phyloP scores from a whole-genome alignment of 2,329 filamentous ascomycete species.

The Venturia carpophila region DNA sequence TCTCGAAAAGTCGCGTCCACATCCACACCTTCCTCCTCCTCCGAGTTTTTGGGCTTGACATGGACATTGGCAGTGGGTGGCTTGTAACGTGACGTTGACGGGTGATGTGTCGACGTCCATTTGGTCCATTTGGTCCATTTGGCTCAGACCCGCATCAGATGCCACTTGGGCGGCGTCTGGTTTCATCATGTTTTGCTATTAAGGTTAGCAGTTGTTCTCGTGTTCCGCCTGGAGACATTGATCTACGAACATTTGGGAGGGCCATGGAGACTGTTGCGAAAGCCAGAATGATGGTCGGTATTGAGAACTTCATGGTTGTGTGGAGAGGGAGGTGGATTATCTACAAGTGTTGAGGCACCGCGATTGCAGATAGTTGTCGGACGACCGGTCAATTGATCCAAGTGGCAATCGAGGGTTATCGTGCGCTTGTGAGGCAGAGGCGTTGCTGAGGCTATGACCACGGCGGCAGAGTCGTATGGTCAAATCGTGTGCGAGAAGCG shows the following conservation, averaged over 20 bases:
- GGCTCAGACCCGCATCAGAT: background rate
- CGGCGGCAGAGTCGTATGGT: background rate
- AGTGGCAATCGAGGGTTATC: background rate
- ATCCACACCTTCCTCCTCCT: background rate
- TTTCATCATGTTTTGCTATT: background rate
- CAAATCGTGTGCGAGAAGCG: background rate
- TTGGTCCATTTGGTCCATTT: background rate
- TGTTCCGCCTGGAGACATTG: background rate
- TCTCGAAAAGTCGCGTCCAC: background rate
- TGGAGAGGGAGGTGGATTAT: background rate
- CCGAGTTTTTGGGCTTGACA: background rate
- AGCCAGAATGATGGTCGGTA: background rate
- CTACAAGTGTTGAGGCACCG: background rate
- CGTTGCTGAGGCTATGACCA: background rate
- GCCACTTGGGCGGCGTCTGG: background rate
- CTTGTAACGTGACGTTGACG: background rate
- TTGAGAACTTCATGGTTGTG: conserved; percentile 3
- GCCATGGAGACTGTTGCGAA: background rate
- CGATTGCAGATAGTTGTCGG: background rate
- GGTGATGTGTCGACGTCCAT: background rate
- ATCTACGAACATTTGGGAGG: background rate
- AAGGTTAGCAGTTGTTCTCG: background rate
- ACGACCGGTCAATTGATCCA: too few relatives aligned
- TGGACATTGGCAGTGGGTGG: background rate
- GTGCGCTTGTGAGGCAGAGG: background rate